These are phyloP conservation scores for Murraya koenigii DNA, from an alignment of 345 rosid species.

Conservation along the genomic window DNA sequence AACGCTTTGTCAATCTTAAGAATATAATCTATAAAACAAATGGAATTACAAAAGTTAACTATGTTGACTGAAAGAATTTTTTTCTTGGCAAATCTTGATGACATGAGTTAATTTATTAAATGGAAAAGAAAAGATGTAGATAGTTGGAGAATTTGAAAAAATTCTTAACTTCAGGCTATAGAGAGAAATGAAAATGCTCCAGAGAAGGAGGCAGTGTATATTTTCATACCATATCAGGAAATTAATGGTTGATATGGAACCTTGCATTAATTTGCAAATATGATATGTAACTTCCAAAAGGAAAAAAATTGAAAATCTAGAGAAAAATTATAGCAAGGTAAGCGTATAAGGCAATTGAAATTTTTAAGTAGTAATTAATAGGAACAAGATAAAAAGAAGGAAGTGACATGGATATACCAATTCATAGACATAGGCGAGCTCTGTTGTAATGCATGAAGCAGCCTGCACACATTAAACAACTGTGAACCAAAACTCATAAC, in stretches of 20 bases:
- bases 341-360: conserved; percentile 2
- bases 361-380: not conserved
- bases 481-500: not conserved
- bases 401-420: conserved; percentile 51
- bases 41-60: not conserved
- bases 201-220: not conserved
- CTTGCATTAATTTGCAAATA: not conserved
- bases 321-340: not conserved
- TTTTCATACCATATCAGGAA: conserved; percentile 2
- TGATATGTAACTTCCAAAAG: not conserved
- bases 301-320: not conserved
- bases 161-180: not conserved
- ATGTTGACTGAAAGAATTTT: not conserved
- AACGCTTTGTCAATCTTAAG: conserved; percentile 1
- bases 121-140: not conserved
- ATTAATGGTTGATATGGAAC: not conserved
- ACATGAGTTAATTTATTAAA: not conserved
- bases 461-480: conserved; percentile 49
- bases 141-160: not conserved
- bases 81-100: not conserved
- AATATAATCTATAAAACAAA: not conserved
- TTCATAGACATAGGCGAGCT: conserved; percentile 85
- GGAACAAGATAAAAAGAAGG: not conserved
- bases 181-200: no score
- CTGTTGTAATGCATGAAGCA: conserved; percentile 61